Base-by-base conservation (phyloP, 2,329 filamentous ascomycete species). In the Aspergillus udagawae region DNA sequence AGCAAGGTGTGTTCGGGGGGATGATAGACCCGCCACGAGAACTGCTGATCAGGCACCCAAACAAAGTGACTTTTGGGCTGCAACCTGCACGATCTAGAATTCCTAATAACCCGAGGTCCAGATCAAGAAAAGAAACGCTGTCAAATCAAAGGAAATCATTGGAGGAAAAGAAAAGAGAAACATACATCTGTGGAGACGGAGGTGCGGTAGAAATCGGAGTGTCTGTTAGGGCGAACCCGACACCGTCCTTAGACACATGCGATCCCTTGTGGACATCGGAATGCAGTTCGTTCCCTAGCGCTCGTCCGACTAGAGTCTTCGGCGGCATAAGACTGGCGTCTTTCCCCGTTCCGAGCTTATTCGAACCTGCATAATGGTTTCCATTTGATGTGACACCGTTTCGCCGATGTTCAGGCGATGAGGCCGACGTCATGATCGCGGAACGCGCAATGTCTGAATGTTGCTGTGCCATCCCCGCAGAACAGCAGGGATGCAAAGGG, bases 181-280 rank as follows among this genome's bases (percentile, higher is more conserved):
- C 82, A 75, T 73, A 86, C 83, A 86, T 83, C 69, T 81, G 80
- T 65, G 84, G 84, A 68, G 83, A 87, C 65, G 77, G 81, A 29
- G 86, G 85, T 53, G 83, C 82, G 61, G 85, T 87, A 57, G 84
- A 82, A 67, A 78, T 70, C 59, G 86, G 86, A 60, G 86, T 88
- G 72, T 88, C 86, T 64, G 81, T 84, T 71, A 86, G 68, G 38
- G 83, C 81, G 53, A 68, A 71, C 58, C 82, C 82, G 65, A 82
- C 77, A 66, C 79, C 79, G 68, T 78, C 72, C 68, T 73, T 74
- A 65, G 71, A 68, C 61, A 63, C 61, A 61, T 66, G 70, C 49
- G 67, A 69, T 55, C 65, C 62, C 63, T 65, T 70, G 66, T 72
- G 70, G 70, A 59, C 64, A 69, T 75, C 72, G 65, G 70, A 67